Base-by-base conservation (phyloP, 768 basidiomycete species). In the Boletus rubescentipes region DNA sequence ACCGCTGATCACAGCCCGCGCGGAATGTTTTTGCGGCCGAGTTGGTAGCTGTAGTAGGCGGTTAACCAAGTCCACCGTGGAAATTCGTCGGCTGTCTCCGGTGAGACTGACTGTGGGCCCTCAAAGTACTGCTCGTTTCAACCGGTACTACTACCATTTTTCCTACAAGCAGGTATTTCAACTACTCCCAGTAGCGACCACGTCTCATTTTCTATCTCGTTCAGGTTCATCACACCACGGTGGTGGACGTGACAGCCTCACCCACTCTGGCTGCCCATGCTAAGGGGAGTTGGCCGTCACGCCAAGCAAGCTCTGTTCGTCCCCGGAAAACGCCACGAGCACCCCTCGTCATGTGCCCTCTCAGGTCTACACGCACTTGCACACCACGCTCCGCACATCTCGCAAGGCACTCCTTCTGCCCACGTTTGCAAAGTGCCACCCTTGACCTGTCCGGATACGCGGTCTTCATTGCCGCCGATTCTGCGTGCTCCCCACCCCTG, bases 231-330 rank as follows among this genome's bases (percentile, higher is more conserved):
- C 49, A 73, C 66, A 62, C 59, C 67, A 71, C 71, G 67, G 71
- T 68, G 72, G 71, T 66, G 65, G 65, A 66, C 66, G 65, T 62
- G 70, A 63, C 64, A 59, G 63, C 64, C 70, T 61, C 66, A 61
- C 63, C 58, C 70, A 53, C 60, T 62, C 77, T 77, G 77, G 76
- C 79, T 82, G 84, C 84, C 82, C 82, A 89, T 89, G 86, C 85
- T 84, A 73, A 82, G 79, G 82, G 81, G 80, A 74, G 78, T 74
- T 66, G 70, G 77, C 65, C 74, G 78, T 72, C 76, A 77, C 73
- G 69, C 81, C 69, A 74, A 78, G 61, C 75, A 73, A 58, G 70
- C 69, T 59, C 55, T 66, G 49, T 57, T 65, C 61, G 58, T 59
- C 43, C 54, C 63, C 52, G 48, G 39, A 40, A 60, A 45, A 46